Evolutionary conservation across 1,284 basidiomycete genomes (phyloP), one percentile per base, ranked within the genome.

Genomic region (Takashimella koratensis): DNA sequence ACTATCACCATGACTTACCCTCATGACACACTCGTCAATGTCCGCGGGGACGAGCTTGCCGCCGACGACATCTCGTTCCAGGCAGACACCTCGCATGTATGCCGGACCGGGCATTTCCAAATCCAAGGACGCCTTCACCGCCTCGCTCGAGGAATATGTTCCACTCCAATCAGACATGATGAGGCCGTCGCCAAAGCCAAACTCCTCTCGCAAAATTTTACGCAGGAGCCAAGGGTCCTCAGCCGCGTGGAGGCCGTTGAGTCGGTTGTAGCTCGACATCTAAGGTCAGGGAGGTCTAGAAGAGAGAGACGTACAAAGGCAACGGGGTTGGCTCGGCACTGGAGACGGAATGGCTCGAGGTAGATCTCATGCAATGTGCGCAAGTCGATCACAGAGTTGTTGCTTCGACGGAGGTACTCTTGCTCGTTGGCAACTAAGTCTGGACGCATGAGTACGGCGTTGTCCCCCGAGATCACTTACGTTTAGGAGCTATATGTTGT

Each of bases 281-380:
- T 64, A 78, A 19, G 79, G 79, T 21, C 78, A 66, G 5, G 77
- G 59, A 46, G 78, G 57, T 56, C 11, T 46, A 40, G 27, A 59
- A 3, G 25, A 19, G 4, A n/a, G 23, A 13, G 21, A 56, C 57
- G 19, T 39, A 60, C 56, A 39, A 62, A 56, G 13, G 54, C 54
- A 23, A 49, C 52, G 4, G 67, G 70, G 2, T 65, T 54, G n/a
- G 66, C 53, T 53, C 84, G 78, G 72, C 87, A 81, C 2, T 86
- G 85, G 26, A 90, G 78, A 83, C 88, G 87, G 77, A 91, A 91
- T 0, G 86, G 85, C 79, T 86, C 82, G 40, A 90, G 79, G 73
- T 91, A 91, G 46, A 92, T 81, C 71, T 92, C 89, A 24, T 87
- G 81, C 43, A 92, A 78, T 0, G 88, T 85, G 25, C 88, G 82